Evolutionary conservation across 2,329 filamentous ascomycete genomes (phyloP).

Genomic region (Ophiostoma piceae): DNA sequence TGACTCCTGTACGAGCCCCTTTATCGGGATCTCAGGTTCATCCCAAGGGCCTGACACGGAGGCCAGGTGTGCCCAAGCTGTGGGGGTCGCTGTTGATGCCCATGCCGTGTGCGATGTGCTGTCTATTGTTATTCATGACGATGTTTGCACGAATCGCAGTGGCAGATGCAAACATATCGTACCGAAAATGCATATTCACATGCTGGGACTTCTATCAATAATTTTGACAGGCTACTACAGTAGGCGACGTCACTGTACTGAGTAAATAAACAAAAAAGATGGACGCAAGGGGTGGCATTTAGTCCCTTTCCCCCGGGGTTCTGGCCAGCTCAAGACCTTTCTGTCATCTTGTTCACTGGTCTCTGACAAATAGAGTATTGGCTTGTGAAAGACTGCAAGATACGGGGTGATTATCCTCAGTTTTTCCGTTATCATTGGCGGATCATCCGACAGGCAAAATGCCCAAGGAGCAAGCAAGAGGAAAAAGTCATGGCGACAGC

Average conservation of each 20-base stretch:
- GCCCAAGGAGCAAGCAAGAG: neutral
- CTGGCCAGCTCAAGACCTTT: neutral
- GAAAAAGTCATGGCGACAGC: neutral
- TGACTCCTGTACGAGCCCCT: neutral
- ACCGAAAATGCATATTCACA: neutral
- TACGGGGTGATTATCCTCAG: neutral
- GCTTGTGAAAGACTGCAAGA: neutral
- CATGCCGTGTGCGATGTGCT: neutral
- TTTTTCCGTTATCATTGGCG: constrained; percentile 2
- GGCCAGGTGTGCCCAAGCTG: neutral
- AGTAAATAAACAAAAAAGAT: neutral
- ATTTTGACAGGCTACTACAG: neutral
- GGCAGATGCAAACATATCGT: neutral
- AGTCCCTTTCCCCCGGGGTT: neutral
- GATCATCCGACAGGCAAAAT: constrained; percentile 4
- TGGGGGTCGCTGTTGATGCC: neutral
- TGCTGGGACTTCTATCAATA: neutral
- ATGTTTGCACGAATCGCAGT: neutral
- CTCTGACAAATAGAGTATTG: constrained; percentile 1
- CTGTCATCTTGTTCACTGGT: neutral
- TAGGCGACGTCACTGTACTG: neutral
- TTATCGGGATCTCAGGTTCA: neutral
- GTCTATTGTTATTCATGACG: neutral
- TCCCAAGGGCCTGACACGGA: neutral
- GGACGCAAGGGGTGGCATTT: neutral